phyloP scores from a whole-genome alignment of 2,329 filamentous ascomycete species.

The Colletotrichum sublineola region DNA sequence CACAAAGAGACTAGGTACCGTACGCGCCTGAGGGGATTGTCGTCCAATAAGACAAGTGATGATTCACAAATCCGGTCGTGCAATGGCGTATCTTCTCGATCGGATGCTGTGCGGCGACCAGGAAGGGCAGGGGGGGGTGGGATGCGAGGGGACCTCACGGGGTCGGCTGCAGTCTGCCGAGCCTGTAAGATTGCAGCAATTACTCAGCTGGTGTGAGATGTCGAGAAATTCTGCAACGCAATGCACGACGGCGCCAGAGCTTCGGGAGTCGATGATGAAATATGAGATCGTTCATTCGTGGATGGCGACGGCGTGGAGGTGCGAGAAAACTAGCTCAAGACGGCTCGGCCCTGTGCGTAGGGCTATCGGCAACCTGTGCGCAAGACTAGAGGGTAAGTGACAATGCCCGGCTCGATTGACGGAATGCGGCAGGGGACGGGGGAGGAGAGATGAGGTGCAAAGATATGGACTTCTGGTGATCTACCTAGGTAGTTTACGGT shows the following conservation, averaged over 20 bases:
- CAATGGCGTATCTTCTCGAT: slow-evolving; percentile 30
- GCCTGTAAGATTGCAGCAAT: slow-evolving; percentile 47
- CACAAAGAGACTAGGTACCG: neutral
- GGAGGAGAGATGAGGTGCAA: neutral
- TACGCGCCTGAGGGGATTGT: slow-evolving; percentile 1
- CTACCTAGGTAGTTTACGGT: neutral
- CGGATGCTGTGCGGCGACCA: slow-evolving; percentile 30
- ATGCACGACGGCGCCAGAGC: slow-evolving; percentile 31
- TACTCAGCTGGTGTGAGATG: slow-evolving; percentile 45
- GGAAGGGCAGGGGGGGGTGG: slow-evolving; percentile 12
- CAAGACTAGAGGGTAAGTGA: slow-evolving; percentile 13
- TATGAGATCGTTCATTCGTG: slow-evolving; percentile 43
- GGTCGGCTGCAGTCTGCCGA: slow-evolving; percentile 31
- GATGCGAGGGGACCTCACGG: slow-evolving; percentile 34
- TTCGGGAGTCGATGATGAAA: slow-evolving; percentile 42
- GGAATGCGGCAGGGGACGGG: neutral
- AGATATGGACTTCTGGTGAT: slow-evolving; percentile 18
- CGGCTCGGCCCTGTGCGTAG: slow-evolving; percentile 36
- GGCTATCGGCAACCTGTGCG: slow-evolving; percentile 35
- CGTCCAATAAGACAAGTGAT: slow-evolving; percentile 41
- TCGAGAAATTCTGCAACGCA: slow-evolving; percentile 29
- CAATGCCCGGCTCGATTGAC: slow-evolving; percentile 3
- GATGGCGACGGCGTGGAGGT: slow-evolving; percentile 35
- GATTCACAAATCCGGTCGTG: slow-evolving; percentile 43
- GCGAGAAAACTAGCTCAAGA: slow-evolving; percentile 27